phyloP scores from a whole-genome alignment of 2,329 filamentous ascomycete genomes.

The Magnaporthiopsis rhizophila region DNA sequence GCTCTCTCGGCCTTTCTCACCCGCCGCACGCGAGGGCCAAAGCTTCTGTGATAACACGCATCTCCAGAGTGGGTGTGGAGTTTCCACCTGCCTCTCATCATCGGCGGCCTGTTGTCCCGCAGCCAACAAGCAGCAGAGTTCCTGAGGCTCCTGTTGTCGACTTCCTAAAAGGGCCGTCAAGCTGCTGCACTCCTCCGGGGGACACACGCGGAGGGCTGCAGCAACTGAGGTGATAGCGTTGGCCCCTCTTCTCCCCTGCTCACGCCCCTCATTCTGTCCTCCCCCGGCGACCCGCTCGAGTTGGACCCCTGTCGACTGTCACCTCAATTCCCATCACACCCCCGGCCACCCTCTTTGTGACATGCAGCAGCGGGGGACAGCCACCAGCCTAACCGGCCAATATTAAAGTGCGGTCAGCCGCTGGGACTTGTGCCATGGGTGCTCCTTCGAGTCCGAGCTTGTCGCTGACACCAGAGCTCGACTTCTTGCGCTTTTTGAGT shows the following conservation, averaged over 20 bases:
- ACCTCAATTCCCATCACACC: conserved; percentile 1
- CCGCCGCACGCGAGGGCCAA: neutral
- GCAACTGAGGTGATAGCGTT: neutral
- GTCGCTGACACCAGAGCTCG: neutral
- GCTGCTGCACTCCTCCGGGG: neutral
- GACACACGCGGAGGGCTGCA: neutral
- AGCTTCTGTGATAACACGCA: neutral
- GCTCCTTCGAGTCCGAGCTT: neutral
- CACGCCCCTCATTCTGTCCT: neutral
- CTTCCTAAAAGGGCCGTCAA: neutral
- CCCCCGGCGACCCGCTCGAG: neutral
- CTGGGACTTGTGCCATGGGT: conserved; percentile 23
- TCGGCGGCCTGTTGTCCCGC: neutral
- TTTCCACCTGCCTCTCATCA: neutral
- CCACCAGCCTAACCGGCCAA: conserved; percentile 38
- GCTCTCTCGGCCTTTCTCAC: neutral
- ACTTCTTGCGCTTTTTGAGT: neutral
- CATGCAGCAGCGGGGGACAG: conserved; percentile 31
- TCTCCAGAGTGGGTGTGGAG: too few species aligned
- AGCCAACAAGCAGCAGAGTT: neutral
- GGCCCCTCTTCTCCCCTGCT: neutral
- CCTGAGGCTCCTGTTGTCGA: neutral
- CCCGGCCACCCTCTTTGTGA: conserved; percentile 7
- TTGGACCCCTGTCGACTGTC: conserved; percentile 2
- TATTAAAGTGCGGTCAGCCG: conserved; percentile 43